Conservation (phyloP, 495 filamentous ascomycete species). For the Penicillium egyptiacum region DNA sequence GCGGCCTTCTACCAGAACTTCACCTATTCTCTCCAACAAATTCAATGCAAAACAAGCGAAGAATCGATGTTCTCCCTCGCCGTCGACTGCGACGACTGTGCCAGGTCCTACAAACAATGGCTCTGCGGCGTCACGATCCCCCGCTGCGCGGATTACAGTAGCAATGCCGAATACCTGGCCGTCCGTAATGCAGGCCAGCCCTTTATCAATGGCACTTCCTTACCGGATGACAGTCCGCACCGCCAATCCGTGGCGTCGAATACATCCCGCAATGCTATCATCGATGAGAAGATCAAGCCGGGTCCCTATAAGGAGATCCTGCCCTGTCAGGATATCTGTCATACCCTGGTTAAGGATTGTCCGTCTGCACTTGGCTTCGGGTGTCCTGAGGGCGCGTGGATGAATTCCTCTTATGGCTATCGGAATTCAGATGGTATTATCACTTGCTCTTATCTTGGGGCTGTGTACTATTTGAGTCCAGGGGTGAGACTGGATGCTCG, state of each 20-base stretch:
- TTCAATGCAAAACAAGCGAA: constrained; percentile 74
- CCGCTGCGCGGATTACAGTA: constrained; percentile 80
- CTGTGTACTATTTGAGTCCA: constrained; percentile 49
- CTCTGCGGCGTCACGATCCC: constrained; percentile 92
- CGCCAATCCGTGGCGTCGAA: constrained; percentile 37
- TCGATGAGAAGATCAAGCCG: constrained; percentile 69
- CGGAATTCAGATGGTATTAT: constrained; percentile 44
- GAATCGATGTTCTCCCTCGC: constrained; percentile 78
- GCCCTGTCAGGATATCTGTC: constrained; percentile 82
- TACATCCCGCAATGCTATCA: constrained; percentile 63
- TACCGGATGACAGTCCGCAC: constrained; percentile 42
- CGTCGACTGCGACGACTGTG: constrained; percentile 72
- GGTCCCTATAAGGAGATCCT: constrained; percentile 94
- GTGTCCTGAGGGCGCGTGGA: constrained; percentile 65
- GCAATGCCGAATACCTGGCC: constrained; percentile 53
- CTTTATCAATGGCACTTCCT: constrained; percentile 65
- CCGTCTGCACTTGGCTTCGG: constrained; percentile 73
- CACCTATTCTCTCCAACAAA: constrained; percentile 73
- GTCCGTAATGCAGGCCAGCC: constrained; percentile 64
- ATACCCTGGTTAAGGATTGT: constrained; percentile 78
- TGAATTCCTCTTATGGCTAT: constrained; percentile 66
- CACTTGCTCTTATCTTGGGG: constrained; percentile 60
- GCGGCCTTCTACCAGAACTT: constrained; percentile 68
- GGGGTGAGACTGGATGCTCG: constrained; percentile 21
- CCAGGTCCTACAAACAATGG: constrained; percentile 82